Conservation (phyloP, 192 early-diverging fungal genomes). For the Backusella morwellensis region DNA sequence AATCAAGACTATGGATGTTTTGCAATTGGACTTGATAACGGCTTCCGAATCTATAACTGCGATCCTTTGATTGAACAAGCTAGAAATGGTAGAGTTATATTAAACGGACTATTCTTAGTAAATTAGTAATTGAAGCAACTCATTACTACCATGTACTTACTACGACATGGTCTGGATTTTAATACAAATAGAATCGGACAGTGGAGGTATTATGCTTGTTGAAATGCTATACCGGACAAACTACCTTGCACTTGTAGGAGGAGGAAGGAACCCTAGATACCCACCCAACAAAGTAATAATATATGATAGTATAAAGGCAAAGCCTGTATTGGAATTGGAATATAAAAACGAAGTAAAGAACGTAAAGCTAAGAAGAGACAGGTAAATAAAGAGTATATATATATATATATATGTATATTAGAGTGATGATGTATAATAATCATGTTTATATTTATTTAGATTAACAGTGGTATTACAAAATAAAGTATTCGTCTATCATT, state of each 20-base stretch:
- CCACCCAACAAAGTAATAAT: constrained; percentile 87
- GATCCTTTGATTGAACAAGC: constrained; percentile 83
- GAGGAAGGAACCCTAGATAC: constrained; percentile 79
- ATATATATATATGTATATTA: constrained; percentile 11
- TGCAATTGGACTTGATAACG: constrained; percentile 74
- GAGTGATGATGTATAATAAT: background rate
- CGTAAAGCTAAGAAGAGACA: constrained; percentile 74
- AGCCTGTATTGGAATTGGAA: constrained; percentile 72
- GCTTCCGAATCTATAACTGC: constrained; percentile 84
- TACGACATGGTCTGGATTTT: background rate
- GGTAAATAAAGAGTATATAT: constrained; percentile 38
- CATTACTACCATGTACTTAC: background rate
- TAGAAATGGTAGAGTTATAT: constrained; percentile 50
- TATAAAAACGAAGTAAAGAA: constrained; percentile 79
- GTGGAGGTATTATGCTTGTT: constrained; percentile 79
- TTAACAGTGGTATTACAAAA: constrained; percentile 74
- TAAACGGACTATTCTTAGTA: background rate
- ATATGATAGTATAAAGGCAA: constrained; percentile 79
- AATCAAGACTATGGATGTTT: constrained; percentile 88
- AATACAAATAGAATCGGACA: constrained; percentile 61
- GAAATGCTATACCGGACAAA: constrained; percentile 87
- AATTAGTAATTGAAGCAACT: background rate
- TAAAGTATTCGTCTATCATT: constrained; percentile 80
- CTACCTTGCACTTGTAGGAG: constrained; percentile 83
- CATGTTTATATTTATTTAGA: constrained; percentile 31